Conservation (phyloP, 345 rosid species). For the Populus alba region DNA sequence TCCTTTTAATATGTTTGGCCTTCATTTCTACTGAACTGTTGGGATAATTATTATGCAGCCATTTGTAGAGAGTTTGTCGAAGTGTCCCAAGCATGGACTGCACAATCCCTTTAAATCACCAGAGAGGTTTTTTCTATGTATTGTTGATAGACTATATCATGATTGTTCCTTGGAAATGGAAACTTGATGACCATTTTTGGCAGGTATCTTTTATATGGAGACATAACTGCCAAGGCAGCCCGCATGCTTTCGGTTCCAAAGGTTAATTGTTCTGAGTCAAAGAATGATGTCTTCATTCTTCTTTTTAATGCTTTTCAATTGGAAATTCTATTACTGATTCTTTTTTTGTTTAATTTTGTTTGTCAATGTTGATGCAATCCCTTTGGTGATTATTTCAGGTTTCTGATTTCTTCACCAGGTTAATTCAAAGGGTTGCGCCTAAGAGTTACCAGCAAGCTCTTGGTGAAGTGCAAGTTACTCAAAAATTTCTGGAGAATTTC, state of each 20-base stretch:
- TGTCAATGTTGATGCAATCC: not conserved
- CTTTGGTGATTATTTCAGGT: constrained; percentile 48
- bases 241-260: constrained; percentile 83
- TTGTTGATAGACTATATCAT: no score
- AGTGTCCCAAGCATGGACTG: constrained; percentile 92
- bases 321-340: not conserved
- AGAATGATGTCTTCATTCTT: not conserved
- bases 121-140: constrained; percentile 55
- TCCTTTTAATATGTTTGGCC: not conserved
- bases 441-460: constrained; percentile 95
- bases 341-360: no score
- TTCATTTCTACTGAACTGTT: constrained; percentile 13
- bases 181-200: not conserved
- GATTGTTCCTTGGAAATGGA: not conserved
- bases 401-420: constrained; percentile 74
- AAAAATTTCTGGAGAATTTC: constrained; percentile 86
- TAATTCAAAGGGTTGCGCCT: constrained; percentile 91
- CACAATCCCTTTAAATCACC: constrained; percentile 98
- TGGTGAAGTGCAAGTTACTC: constrained; percentile 81
- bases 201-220: constrained; percentile 92
- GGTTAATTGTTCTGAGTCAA: constrained; percentile 38
- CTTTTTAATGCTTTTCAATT: not conserved
- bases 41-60: constrained; percentile 55
- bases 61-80: constrained; percentile 86
- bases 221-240: constrained; percentile 80